phyloP scores from a whole-genome alignment of 2,329 filamentous ascomycete genomes.

The Aspergillus brunneoviolaceus region DNA sequence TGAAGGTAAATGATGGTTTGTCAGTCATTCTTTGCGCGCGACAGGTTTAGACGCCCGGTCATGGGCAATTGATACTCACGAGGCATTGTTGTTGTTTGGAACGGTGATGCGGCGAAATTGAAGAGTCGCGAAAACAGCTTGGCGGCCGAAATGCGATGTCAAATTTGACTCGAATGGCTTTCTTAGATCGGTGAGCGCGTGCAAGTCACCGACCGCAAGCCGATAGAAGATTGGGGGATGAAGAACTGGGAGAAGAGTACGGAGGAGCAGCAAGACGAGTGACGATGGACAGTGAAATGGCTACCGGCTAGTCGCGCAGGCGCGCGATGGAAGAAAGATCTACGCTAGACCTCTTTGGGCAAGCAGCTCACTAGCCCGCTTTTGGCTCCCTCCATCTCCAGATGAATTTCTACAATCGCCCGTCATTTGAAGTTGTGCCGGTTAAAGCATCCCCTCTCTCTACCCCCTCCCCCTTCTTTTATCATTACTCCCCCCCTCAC shows the following conservation, averaged over 20 bases:
- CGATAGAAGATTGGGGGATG: not conserved
- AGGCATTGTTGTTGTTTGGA: constrained; percentile 40
- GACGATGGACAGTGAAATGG: constrained; percentile 8
- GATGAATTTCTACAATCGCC: constrained; percentile 32
- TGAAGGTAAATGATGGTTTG: constrained; percentile 20
- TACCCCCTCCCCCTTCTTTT: constrained; percentile 26
- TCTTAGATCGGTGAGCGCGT: not conserved
- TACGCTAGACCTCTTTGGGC: constrained; percentile 37
- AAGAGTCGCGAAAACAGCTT: constrained; percentile 34
- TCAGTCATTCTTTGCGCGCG: constrained; percentile 5
- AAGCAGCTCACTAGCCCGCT: constrained; percentile 42
- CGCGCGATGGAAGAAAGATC: constrained; percentile 26
- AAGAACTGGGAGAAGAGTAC: not conserved
- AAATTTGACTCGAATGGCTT: not conserved
- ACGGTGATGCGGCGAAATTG: constrained; percentile 19
- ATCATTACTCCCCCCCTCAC: constrained; percentile 19
- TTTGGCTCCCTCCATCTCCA: constrained; percentile 28
- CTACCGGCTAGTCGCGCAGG: constrained; percentile 28
- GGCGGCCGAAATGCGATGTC: constrained; percentile 17
- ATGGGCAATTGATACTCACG: constrained; percentile 34
- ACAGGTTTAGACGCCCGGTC: constrained; percentile 10
- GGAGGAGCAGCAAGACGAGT: not conserved
- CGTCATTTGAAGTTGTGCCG: constrained; percentile 14
- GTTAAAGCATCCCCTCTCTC: constrained; percentile 10
- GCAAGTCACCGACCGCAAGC: not conserved